Base-by-base conservation (phyloP, 1,139 yeast genomes). In the Suhomyces coccinellae region DNA sequence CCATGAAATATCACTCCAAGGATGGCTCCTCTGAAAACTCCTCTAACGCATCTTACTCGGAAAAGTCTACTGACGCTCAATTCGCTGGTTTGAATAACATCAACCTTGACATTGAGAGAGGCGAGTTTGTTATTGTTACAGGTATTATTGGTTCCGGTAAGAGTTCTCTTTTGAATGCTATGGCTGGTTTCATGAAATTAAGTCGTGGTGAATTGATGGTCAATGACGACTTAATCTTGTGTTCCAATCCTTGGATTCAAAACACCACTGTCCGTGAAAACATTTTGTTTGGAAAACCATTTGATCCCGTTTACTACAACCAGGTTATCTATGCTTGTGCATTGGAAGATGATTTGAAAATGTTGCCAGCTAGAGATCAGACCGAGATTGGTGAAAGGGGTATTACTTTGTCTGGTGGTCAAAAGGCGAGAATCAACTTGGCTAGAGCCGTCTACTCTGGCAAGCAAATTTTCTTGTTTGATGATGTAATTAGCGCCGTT, bases 331-430 rank as follows among this genome's bases (percentile, higher is more conserved):
- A 56, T 44, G 73, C 76, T 6, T 73, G 77, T 60, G 69, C 72
- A 24, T 65, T 73, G 46, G 67, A 65, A 42, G 75, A 71, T 22
- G 78, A 71, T 55, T 54, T 71, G 47, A 52, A 51, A 4, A 44
- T 51, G 15, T 62, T 71, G 30, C 70, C 71, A 1, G 69, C 71
- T 26, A 65, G 66, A 37, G 76, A 71, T 51, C 47, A 57, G 34
- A 71, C 75, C 22, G 75, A 71, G 53, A 67, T 71, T 43, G 75
- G 76, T 45, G 76, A 71, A 57, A 61, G 75, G 51, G 76, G 76
- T 51, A 61, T 71, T 33, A 71, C 73, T 1, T 61, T 71, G 41
- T 67, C 73, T 37, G 76, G 76, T 32, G 76, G 76, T 31, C 76
- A 71, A 57, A 69, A 69, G 49, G 75, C 76, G 12, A 59, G 76